Conservation (phyloP, 2,329 filamentous ascomycete genomes). For the Aspergillus caelatus region DNA sequence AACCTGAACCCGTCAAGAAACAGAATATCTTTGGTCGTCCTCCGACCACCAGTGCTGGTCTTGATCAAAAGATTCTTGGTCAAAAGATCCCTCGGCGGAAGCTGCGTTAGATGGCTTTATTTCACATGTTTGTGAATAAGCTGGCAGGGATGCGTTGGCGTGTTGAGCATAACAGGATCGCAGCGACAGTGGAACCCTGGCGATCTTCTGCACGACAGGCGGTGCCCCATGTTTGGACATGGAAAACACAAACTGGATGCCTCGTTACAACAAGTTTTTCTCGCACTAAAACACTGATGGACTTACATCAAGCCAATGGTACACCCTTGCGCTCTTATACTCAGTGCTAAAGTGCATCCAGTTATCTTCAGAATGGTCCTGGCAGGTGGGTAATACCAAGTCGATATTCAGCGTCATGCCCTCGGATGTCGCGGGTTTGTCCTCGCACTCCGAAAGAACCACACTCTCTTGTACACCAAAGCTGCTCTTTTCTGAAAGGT, state of each 20-base stretch:
- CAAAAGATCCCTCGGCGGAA: not conserved
- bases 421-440: slow-evolving; percentile 1
- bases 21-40: not conserved
- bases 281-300: not conserved
- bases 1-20: not conserved
- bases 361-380: slow-evolving; percentile 7
- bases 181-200: slow-evolving; percentile 13
- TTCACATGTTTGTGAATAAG: slow-evolving; percentile 8
- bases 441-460: not conserved
- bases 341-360: slow-evolving; percentile 19
- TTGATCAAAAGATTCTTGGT: not conserved
- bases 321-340: slow-evolving; percentile 16
- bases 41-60: not conserved
- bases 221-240: slow-evolving; percentile 1
- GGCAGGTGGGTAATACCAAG: slow-evolving; percentile 15
- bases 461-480: not conserved
- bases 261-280: not conserved
- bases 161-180: slow-evolving; percentile 18
- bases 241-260: slow-evolving; percentile 16
- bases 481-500: not conserved
- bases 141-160: slow-evolving; percentile 15
- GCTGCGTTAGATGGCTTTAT: not conserved
- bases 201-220: slow-evolving; percentile 12
- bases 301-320: slow-evolving; percentile 21
- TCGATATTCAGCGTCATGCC: slow-evolving; percentile 12